A percentile compares a stretch with the other conserved stretches of the same genome.
phyloP scores from a whole-genome alignment of 73 alveolate genomes.

The Paramecium octaurelia region DNA sequence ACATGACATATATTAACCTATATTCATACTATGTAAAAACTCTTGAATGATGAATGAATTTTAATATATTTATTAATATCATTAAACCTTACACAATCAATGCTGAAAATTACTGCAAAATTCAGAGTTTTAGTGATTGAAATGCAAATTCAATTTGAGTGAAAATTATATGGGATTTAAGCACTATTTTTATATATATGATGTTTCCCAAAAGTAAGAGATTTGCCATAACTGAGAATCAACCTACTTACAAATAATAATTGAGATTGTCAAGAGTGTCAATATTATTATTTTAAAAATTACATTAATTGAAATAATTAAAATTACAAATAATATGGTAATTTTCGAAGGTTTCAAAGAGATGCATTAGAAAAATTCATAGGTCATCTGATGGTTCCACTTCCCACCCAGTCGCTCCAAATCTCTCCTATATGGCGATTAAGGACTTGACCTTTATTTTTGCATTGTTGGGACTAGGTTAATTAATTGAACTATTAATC shows the following conservation, averaged over 20 bases:
- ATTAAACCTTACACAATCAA: neutral
- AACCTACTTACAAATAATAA: neutral
- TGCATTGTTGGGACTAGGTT: neutral
- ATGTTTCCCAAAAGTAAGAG: neutral
- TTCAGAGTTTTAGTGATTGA: neutral
- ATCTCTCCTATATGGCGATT: neutral
- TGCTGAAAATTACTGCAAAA: neutral
- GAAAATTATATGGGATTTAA: neutral
- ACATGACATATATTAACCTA: neutral
- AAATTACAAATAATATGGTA: neutral
- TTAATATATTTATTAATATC: neutral
- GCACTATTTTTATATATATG: neutral
- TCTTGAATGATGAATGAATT: neutral
- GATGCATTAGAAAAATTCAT: neutral
- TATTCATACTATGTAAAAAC: neutral
- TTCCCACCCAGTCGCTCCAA: conserved; percentile 14
- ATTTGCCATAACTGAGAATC: neutral
- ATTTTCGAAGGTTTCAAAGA: neutral
- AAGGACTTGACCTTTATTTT: neutral
- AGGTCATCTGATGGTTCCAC: neutral
- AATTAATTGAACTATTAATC: neutral
- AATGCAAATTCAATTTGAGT: neutral
- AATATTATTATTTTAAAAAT: neutral
- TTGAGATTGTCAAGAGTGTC: neutral
- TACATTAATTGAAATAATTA: neutral